Conservation (phyloP, 2,329 filamentous ascomycete species). For the Aspergillus texensis region DNA sequence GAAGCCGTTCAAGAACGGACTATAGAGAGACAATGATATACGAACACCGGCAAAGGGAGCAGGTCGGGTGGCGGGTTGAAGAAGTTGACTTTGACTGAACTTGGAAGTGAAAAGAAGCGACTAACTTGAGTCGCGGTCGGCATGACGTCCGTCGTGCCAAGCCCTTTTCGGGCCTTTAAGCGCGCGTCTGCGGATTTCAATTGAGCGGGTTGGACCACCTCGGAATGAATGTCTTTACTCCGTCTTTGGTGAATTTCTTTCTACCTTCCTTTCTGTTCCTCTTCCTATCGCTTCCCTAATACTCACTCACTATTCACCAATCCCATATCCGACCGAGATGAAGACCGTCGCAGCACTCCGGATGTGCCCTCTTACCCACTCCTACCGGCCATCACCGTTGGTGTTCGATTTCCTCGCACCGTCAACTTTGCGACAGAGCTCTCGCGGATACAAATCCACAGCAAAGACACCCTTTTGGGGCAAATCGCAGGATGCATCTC, state of each 20-base stretch:
- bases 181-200: conserved; percentile 31
- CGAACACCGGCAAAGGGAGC: neutral
- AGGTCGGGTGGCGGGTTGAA: conserved; percentile 17
- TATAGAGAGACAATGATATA: conserved; percentile 1
- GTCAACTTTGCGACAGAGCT: conserved; percentile 26
- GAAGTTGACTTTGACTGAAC: conserved; percentile 12
- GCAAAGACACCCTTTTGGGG: conserved; percentile 31
- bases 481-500: neutral
- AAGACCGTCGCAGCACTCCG: conserved; percentile 27
- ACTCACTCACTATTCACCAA: neutral
- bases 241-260: neutral
- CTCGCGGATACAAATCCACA: conserved; percentile 28
- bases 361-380: conserved; percentile 21
- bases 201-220: conserved; percentile 12
- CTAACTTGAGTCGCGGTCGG: conserved; percentile 21
- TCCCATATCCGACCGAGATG: conserved; percentile 17
- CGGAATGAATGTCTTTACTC: conserved; percentile 10
- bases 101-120: conserved; percentile 21
- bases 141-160: conserved; percentile 38
- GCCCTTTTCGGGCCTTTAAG: conserved; percentile 26
- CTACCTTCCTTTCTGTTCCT: neutral
- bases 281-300: neutral
- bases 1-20: neutral
- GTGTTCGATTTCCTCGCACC: conserved; percentile 43
- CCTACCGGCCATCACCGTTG: conserved; percentile 23